Percentiles rank a stretch among this genome's conserved stretches.
Conservation (phyloP, 148 eudicot species). For the Pharnaceum exiguum region DNA sequence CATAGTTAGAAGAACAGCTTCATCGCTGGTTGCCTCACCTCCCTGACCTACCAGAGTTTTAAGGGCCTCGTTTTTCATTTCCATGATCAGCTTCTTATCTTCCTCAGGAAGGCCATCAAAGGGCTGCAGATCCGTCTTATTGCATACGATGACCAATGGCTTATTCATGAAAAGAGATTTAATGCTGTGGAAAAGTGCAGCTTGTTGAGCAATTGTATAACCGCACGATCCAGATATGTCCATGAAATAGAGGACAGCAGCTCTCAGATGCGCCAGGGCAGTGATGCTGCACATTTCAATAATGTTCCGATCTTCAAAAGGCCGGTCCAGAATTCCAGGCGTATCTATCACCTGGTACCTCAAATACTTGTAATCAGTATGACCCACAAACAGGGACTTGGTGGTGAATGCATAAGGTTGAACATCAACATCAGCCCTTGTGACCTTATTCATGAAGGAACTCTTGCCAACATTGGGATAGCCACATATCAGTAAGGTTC, state of each 20-base stretch:
- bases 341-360: slow-evolving; percentile 93
- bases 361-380: slow-evolving; percentile 83
- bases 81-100: slow-evolving; percentile 75
- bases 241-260: slow-evolving; percentile 83
- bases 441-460: slow-evolving; percentile 88
- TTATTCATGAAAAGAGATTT: slow-evolving; percentile 93
- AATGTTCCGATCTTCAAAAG: slow-evolving; percentile 91
- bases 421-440: slow-evolving; percentile 94
- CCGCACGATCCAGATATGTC: slow-evolving; percentile 91
- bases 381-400: slow-evolving; percentile 90
- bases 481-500: slow-evolving; percentile 85
- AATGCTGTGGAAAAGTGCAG: slow-evolving; percentile 82
- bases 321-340: slow-evolving; percentile 87
- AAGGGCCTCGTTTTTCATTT: slow-evolving; percentile 79
- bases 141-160: slow-evolving; percentile 77
- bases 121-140: slow-evolving; percentile 86
- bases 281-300: slow-evolving; percentile 98
- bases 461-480: slow-evolving; percentile 97
- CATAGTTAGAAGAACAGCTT: slow-evolving; percentile 71
- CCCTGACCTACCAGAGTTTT: slow-evolving; percentile 80
- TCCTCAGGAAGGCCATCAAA: slow-evolving; percentile 66
- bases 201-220: slow-evolving; percentile 82
- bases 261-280: slow-evolving; percentile 89
- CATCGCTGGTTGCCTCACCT: slow-evolving; percentile 63
- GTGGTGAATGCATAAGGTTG: slow-evolving; percentile 98